Evolutionary conservation across 2,329 filamentous ascomycete genomes (phyloP).

Genomic region (Fusarium solani-melongenae): DNA sequence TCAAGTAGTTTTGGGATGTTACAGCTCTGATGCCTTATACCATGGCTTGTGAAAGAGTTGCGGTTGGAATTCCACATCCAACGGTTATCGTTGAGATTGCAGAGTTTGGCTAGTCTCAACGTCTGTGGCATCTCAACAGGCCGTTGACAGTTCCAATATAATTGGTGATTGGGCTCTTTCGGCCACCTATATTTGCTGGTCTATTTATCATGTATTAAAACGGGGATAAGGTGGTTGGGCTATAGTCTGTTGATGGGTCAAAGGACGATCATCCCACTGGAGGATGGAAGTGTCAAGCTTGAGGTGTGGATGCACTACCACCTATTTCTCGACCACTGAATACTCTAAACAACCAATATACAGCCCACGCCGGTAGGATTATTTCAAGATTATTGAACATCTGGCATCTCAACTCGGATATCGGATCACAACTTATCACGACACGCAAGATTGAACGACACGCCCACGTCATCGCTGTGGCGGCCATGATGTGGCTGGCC

Average conservation of each 20-base stretch:
- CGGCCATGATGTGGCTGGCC: conserved; percentile 27
- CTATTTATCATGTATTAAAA: no score
- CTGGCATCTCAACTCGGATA: not conserved
- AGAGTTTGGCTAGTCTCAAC: not conserved
- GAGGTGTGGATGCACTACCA: not conserved
- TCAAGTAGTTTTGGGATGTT: not conserved
- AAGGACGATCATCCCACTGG: not conserved
- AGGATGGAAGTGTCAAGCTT: not conserved
- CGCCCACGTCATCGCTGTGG: conserved; percentile 44
- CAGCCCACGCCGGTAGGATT: not conserved
- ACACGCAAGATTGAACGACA: not conserved
- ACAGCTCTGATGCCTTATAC: not conserved
- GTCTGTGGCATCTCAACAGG: not conserved
- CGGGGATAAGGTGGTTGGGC: not conserved
- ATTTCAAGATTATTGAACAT: not conserved
- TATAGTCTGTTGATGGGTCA: not conserved
- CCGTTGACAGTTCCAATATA: not conserved
- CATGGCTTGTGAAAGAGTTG: not conserved
- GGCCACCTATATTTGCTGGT: not conserved
- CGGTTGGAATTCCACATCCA: not conserved
- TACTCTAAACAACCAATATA: not conserved
- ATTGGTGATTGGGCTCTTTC: not conserved
- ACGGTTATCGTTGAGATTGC: not conserved
- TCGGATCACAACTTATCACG: not conserved
- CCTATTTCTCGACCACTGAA: not conserved